phyloP scores from a whole-genome alignment of 305 asterid species.

The Fraxinus floribunda region DNA sequence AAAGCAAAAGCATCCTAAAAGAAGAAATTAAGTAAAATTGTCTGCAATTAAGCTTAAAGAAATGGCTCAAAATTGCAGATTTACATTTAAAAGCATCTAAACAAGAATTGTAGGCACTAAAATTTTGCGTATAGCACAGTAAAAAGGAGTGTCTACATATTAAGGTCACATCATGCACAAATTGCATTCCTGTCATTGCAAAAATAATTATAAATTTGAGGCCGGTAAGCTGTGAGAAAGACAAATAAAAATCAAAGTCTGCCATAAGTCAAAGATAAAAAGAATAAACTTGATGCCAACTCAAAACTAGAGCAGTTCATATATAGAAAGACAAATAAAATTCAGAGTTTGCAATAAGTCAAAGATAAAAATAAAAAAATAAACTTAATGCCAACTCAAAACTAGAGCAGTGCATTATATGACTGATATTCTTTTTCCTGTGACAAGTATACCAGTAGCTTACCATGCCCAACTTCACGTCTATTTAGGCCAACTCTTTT shows the following conservation, averaged over 20 bases:
- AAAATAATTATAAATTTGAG: background rate
- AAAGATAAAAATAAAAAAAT: background rate
- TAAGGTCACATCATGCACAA: background rate
- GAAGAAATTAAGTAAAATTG: background rate
- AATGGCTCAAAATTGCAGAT: background rate
- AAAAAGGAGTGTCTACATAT: background rate
- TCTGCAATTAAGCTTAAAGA: background rate
- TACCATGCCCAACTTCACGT: slow-evolving; percentile 99
- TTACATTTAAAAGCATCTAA: background rate
- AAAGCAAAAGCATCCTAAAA: background rate
- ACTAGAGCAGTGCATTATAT: slow-evolving; percentile 1
- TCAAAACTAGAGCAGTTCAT: background rate
- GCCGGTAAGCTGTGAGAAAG: background rate
- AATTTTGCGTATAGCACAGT: background rate
- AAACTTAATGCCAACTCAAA: slow-evolving; percentile 2
- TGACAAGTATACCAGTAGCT: slow-evolving; percentile 27
- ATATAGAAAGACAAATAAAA: background rate
- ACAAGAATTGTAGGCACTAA: background rate
- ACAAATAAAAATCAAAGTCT: background rate
- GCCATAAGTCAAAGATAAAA: background rate
- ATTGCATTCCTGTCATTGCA: background rate
- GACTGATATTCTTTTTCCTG: slow-evolving; percentile 1
- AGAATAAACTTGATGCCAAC: slow-evolving; percentile 7
- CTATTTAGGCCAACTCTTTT: slow-evolving; percentile 84
- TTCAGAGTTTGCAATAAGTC: background rate